Evolutionary conservation across 1,139 yeast genomes (phyloP), one percentile per base, ranked within the genome.

Genomic region (Citeromyces hawaiiensis): DNA sequence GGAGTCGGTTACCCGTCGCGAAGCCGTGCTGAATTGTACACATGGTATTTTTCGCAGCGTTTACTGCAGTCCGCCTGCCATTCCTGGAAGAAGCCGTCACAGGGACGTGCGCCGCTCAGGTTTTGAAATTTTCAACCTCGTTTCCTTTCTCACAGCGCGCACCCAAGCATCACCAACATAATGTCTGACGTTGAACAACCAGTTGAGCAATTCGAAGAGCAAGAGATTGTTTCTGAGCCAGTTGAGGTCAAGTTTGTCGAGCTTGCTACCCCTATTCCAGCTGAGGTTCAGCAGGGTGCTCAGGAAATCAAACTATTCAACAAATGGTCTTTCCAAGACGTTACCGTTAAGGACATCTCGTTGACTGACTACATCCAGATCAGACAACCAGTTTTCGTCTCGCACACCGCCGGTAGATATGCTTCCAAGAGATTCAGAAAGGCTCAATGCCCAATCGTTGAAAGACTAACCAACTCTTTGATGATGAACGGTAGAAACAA

Each of bases 401-500:
- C 97, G 60, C 98, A 93, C 94, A 87, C 97, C 60, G 96, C 98
- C 59, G 98, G 98, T 69, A 88, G 96, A 74, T 93, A 88, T 76
- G 98, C 97, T 63, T 70, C 87, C 73, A 91, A 91, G 86, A 88
- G 98, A 76, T 93, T 93, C 85, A 88, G 97, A 83, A 93, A 93
- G 83, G 94, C 98, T 56, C 97, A 91, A 80, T 88, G 96, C 76
- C 98, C 98, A 64, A 81, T 93, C 67, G 70, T 93, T 59, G 99
- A 93, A 81, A 91, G 99, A 81, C 80, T 93, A 68, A 88, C 98
- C 74, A 91, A 91, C 91, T 83, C 98, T 53, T 78, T 93, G 66
- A 93, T 93, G 98, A 93, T 93, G 98, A 87, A 93, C 82, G 99
- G 99, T 77, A 91, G 98, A 80, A 93, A 93, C 93, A 93, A 93